Base-by-base conservation (phyloP, 2,329 filamentous ascomycete genomes). In the Aspergillus nomiae region DNA sequence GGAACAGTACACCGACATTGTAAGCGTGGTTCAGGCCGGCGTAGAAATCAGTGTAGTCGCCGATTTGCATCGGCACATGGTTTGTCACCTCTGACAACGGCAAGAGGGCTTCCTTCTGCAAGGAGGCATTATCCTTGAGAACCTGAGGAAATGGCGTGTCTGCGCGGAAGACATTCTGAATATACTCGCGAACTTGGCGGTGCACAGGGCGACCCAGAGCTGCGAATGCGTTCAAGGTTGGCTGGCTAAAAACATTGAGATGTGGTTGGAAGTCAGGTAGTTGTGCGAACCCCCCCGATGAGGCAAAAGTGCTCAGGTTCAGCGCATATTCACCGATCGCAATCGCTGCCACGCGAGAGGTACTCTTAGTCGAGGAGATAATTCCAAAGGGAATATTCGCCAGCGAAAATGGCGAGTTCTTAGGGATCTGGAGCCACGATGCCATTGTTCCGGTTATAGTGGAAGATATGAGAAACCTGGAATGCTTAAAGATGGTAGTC, bases 11-110 rank as follows among this genome's bases (percentile, higher is more conserved):
- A 4, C 90, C 91, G 19, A 90, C 85, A 62, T 89, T 90, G 78
- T 87, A 89, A 21, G 92, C 92, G 78, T 95, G 92, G 74, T 94
- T 90, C 67, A 89, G 80, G 16, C 92, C 92, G 11, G 90, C 91
- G 73, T 92, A 95, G 80, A 95, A 95, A 77, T 95, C 92, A 1
- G 91, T 92, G 76, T 94, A 95, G 75, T 94, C 91, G 30, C 90
- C 90, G 69, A 94, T 92, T 60, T 84, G 82, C 86, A 95, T 88
- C 2, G 92, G 92, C 9, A 94, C 73, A 71, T 94, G 90, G 73
- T 85, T 88, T 65, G 82, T 85, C 56, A 89, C 86, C 24, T 87
- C 80, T 5, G 82, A 80, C 55, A 88, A 83, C 0, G 84, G 85
- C 4, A 92, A 65, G 14, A 94, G 76, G 0, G 84, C 86, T 59